These are phyloP conservation scores for Erysimum pusillum DNA, from an alignment of 441 rosid species.

Conservation along the genomic window DNA sequence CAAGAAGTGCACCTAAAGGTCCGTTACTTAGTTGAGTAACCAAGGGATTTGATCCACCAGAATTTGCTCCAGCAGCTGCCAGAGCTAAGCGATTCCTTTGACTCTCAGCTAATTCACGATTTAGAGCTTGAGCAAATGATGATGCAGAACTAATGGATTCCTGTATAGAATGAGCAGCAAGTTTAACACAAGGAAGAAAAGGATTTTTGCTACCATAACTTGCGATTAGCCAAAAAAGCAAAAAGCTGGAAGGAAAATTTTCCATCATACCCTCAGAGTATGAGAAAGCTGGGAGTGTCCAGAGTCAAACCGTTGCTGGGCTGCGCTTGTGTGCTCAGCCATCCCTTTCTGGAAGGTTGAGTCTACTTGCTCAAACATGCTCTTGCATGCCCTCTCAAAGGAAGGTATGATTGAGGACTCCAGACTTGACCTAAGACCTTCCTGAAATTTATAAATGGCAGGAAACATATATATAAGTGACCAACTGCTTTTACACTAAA, in stretches of 20 bases:
- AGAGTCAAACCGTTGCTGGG: slow-evolving; percentile 56
- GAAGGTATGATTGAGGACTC: slow-evolving; percentile 59
- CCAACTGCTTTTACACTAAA: slow-evolving; percentile 6
- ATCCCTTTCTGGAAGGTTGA: slow-evolving; percentile 62
- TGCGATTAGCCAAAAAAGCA: no score
- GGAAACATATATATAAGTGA: slow-evolving; percentile 19
- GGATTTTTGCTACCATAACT: neutral
- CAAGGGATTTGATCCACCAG: slow-evolving; percentile 51
- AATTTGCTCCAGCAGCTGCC: slow-evolving; percentile 57
- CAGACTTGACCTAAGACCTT: slow-evolving; percentile 53
- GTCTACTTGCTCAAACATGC: neutral
- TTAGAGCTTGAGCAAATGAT: slow-evolving; percentile 42
- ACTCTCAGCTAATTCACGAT: slow-evolving; percentile 65
- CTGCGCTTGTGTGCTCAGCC: slow-evolving; percentile 57
- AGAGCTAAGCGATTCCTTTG: slow-evolving; percentile 41
- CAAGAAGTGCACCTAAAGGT: slow-evolving; percentile 54
- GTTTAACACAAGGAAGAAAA: neutral
- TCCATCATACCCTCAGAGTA: slow-evolving; percentile 54
- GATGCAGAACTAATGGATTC: slow-evolving; percentile 47
- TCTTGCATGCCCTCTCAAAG: slow-evolving; percentile 62
- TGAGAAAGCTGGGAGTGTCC: slow-evolving; percentile 49
- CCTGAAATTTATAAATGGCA: slow-evolving; percentile 46
- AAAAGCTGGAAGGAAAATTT: slow-evolving; percentile 8
- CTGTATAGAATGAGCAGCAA: slow-evolving; percentile 50
- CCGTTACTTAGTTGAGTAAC: slow-evolving; percentile 58